phyloP scores from a whole-genome alignment of 2,329 filamentous ascomycete species.

The Berkeleyomyces rouxiae region DNA sequence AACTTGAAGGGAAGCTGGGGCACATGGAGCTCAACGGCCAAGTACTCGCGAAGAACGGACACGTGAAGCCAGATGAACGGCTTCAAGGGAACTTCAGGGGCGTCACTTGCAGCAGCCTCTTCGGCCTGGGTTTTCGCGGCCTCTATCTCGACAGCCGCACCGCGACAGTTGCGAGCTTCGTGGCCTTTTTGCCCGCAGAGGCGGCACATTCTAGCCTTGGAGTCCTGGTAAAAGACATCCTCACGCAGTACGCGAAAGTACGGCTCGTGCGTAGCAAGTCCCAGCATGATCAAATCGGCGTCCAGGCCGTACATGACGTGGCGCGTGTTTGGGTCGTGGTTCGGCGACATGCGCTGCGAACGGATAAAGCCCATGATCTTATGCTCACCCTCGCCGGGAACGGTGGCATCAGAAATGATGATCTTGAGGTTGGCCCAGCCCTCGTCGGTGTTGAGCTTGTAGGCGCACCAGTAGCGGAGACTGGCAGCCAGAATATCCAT shows the following conservation, averaged over 20 bases:
- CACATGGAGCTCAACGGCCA: conserved; percentile 75
- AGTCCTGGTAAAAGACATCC: conserved; percentile 87
- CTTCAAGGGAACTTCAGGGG: conserved; percentile 38
- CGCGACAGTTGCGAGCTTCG: conserved; percentile 70
- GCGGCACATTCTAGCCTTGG: conserved; percentile 64
- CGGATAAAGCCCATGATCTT: conserved; percentile 99
- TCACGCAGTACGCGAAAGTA: conserved; percentile 92
- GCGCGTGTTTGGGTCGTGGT: conserved; percentile 89
- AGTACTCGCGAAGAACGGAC: conserved; percentile 76
- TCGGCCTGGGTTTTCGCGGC: conserved; percentile 12
- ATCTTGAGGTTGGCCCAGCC: conserved; percentile 93
- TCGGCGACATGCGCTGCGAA: conserved; percentile 75
- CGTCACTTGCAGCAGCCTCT: conserved; percentile 23
- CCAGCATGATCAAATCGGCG: conserved; percentile 97
- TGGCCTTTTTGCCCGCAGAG: conserved; percentile 89
- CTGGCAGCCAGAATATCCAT: conserved; percentile 90
- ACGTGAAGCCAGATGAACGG: conserved; percentile 99
- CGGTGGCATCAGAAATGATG: conserved; percentile 95
- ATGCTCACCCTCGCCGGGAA: conserved; percentile 94
- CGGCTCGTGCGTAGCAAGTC: conserved; percentile 89
- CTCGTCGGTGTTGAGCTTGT: conserved; percentile 93
- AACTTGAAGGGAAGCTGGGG: conserved; percentile 73
- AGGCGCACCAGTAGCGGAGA: conserved; percentile 89
- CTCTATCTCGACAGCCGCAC: conserved; percentile 61
- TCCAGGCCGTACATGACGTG: conserved; percentile 98